Evolutionary conservation across 1,284 basidiomycete genomes (phyloP).

Genomic region (Fomitiporia mediterranea): DNA sequence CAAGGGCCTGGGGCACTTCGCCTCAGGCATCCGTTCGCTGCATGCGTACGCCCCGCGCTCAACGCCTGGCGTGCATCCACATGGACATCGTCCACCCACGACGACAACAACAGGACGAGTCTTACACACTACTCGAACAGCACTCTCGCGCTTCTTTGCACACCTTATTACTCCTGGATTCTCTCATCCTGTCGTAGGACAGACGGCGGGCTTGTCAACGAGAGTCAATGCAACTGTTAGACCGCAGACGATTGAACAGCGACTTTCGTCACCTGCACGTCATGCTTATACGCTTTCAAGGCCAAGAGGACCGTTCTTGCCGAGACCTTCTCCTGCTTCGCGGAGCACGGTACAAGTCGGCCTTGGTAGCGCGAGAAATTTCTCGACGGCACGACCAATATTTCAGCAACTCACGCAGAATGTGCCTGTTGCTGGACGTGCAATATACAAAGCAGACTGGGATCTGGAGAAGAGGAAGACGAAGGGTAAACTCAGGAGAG

Average conservation of each 20-base stretch:
- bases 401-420: constrained; percentile 76
- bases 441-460: constrained; percentile 67
- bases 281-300: constrained; percentile 39
- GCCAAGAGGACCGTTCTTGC: constrained; percentile 42
- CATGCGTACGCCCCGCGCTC: constrained; percentile 9
- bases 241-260: constrained; percentile 32
- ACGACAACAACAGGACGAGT: constrained; percentile 2
- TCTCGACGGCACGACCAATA: constrained; percentile 63
- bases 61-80: neutral
- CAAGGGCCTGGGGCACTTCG: constrained; percentile 19
- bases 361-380: constrained; percentile 65
- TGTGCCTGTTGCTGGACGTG: constrained; percentile 62
- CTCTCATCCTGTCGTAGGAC: constrained; percentile 32
- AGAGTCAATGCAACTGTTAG: constrained; percentile 24
- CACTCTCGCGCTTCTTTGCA: constrained; percentile 51
- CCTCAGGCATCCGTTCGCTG: constrained; percentile 15
- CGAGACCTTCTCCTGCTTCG: constrained; percentile 47
- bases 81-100: constrained; percentile 1
- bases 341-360: constrained; percentile 59
- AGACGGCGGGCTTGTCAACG: constrained; percentile 37
- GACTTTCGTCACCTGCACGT: constrained; percentile 43
- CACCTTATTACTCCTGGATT: constrained; percentile 55
- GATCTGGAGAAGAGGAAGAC: constrained; percentile 46
- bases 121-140: constrained; percentile 36
- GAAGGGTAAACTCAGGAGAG: constrained; percentile 27